Evolutionary conservation across 1,284 basidiomycete species (phyloP), one percentile per base, ranked within the genome.

Genomic region (Rhodotorula sp.): DNA sequence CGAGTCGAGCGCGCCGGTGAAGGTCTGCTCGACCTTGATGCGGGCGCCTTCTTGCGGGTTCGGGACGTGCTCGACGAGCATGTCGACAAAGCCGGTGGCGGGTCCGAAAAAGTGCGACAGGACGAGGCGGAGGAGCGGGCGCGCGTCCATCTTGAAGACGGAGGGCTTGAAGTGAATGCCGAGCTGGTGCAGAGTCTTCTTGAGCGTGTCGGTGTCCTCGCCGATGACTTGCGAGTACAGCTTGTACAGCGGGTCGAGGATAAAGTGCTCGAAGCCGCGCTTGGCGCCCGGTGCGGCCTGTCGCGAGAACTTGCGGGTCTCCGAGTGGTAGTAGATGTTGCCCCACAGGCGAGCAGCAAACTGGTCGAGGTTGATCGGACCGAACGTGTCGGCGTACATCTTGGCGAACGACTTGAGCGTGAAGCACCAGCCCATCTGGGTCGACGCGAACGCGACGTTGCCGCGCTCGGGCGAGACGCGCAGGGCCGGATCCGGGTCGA

Each of bases 341-440:
- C 97, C 97, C 97, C 97, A 99, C 18, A 99, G 87, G 54, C 97
- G 88, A 77, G 88, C 87, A 23, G 95, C 92, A 76, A 87, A 85
- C 62, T 83, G 83, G 57, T 84, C 82, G 16, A 84, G 79, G 72
- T 86, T 84, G 72, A 86, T 81, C 0, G 83, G 80, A 19, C 83
- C 91, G 78, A 89, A 97, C 15, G 91, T 91, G 78, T 97, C 91
- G 12, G 93, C 90, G 80, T 99, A 99, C 89, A 99, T 91, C 82
- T 92, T 87, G 16, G 97, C 94, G 80, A 99, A 99, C 19, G 93
- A 95, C 56, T 87, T 85, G 62, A 99, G 84, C 10, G 97, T 98
- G 81, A 99, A 99, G 81, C 92, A 95, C 92, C 94, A 99, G 63
- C 89, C 90, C 91, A 95, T 95, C 80, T 97, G 92, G 0, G 95